Evolutionary conservation across 2,329 filamentous ascomycete species (phyloP).

Genomic region (Lasiodiplodia sp.): DNA sequence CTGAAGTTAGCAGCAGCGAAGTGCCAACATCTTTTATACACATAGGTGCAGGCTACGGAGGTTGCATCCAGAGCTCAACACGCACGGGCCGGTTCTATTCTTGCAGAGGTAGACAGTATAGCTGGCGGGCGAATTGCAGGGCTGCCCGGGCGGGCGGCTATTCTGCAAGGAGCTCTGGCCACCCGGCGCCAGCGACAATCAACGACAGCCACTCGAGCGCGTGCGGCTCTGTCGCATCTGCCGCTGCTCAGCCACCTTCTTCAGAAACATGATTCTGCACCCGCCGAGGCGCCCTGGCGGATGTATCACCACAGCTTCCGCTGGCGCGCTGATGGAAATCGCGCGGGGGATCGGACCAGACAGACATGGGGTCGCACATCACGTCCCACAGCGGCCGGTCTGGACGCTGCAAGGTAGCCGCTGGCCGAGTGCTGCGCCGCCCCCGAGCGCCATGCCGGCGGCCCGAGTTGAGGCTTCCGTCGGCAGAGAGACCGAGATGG

Average conservation of each 20-base stretch:
- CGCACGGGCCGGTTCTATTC: conserved; percentile 29
- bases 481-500: neutral
- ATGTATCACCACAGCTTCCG: conserved; percentile 24
- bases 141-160: conserved; percentile 21
- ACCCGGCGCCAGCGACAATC: conserved; percentile 12
- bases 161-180: conserved; percentile 21
- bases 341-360: conserved; percentile 18
- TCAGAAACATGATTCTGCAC: conserved; percentile 23
- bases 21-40: conserved; percentile 17
- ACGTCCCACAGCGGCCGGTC: conserved; percentile 4
- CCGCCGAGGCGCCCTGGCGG: conserved; percentile 15
- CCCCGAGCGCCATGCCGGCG: neutral
- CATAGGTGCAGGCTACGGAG: neutral
- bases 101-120: neutral
- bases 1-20: neutral
- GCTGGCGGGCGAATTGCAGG: conserved; percentile 12
- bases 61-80: neutral
- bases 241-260: conserved; percentile 26
- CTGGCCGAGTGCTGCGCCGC: conserved; percentile 19
- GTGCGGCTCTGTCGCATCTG: conserved; percentile 29
- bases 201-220: conserved; percentile 25
- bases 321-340: conserved; percentile 20
- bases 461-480: conserved; percentile 13
- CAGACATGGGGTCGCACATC: neutral
- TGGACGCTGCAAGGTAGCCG: neutral